Evolutionary conservation across 257 asterid genomes (phyloP).

Genomic region (Jacaranda copaia): DNA sequence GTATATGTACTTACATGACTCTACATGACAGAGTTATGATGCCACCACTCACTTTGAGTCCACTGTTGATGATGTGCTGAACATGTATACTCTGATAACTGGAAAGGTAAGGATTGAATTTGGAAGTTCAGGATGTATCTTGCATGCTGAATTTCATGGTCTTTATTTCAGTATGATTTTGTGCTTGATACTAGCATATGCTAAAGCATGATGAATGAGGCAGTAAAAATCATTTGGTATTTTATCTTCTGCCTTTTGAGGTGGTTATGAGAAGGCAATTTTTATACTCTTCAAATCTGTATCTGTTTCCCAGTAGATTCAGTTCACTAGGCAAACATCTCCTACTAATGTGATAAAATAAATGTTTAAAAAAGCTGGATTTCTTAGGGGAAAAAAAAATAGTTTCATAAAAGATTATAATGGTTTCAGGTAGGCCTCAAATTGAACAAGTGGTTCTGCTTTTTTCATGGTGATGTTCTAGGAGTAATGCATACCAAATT

Average conservation of each 20-base stretch:
- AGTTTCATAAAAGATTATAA: not conserved
- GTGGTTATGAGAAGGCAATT: not conserved
- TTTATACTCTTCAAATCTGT: not conserved
- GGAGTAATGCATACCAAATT: not conserved
- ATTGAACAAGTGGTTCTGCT: not conserved
- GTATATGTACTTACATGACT: conserved; percentile 33
- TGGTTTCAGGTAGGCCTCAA: not conserved
- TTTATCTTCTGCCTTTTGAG: not conserved
- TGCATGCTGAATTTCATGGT: not conserved
- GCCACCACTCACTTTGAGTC: conserved; percentile 78
- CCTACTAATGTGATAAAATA: not conserved
- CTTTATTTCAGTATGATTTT: not conserved
- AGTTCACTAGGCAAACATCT: not conserved
- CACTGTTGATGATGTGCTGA: conserved; percentile 68
- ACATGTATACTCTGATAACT: conserved; percentile 67
- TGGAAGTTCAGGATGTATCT: conserved; percentile 4
- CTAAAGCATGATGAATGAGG: not conserved
- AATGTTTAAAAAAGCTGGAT: not conserved
- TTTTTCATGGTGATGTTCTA: not conserved
- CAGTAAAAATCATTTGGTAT: not conserved
- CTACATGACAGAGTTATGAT: conserved; percentile 61
- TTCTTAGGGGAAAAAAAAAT: too few species aligned
- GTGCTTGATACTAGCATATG: not conserved
- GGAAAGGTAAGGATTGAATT: conserved; percentile 59
- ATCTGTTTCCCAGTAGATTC: not conserved